Evolutionary conservation across 371 early-diverging fungal genomes (phyloP).

Genomic region (Blakeslea trispora): DNA sequence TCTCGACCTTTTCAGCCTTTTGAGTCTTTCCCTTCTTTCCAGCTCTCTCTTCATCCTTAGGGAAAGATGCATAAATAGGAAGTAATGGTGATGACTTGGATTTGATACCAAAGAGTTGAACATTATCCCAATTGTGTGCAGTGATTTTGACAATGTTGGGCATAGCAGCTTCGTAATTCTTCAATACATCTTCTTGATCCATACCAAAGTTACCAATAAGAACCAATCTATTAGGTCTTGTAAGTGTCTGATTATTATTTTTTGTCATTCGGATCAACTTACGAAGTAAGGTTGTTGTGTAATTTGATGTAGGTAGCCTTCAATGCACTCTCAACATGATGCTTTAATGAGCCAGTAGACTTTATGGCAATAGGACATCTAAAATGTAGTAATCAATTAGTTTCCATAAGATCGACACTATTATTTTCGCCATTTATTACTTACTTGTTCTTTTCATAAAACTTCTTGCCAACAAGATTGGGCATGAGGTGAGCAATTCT

Average conservation of each 20-base stretch:
- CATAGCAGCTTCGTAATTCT: slow-evolving; percentile 15
- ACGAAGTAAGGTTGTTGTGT: slow-evolving; percentile 15
- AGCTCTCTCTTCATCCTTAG: neutral
- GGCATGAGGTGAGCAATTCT: slow-evolving; percentile 76
- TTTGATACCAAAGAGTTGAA: slow-evolving; percentile 16
- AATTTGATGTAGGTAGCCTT: slow-evolving; percentile 17
- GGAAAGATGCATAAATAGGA: slow-evolving; percentile 19
- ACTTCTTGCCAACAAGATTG: slow-evolving; percentile 73
- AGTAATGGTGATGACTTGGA: slow-evolving; percentile 14
- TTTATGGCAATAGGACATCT: slow-evolving; percentile 17
- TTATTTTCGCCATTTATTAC: too few relatives aligned
- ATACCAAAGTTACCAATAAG: slow-evolving; percentile 25
- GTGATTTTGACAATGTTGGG: slow-evolving; percentile 17
- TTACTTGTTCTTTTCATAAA: slow-evolving; percentile 80
- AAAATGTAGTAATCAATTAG: neutral
- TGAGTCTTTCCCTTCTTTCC: neutral
- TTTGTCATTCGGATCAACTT: slow-evolving; percentile 13
- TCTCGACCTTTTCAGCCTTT: neutral
- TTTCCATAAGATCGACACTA: neutral
- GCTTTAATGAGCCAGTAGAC: slow-evolving; percentile 11
- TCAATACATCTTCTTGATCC: slow-evolving; percentile 18
- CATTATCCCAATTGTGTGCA: slow-evolving; percentile 18
- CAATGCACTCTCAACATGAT: slow-evolving; percentile 13
- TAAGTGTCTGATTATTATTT: neutral
- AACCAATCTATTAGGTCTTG: slow-evolving; percentile 11